phyloP scores from a whole-genome alignment of 1,284 basidiomycete genomes.

The Mycena citricolor region DNA sequence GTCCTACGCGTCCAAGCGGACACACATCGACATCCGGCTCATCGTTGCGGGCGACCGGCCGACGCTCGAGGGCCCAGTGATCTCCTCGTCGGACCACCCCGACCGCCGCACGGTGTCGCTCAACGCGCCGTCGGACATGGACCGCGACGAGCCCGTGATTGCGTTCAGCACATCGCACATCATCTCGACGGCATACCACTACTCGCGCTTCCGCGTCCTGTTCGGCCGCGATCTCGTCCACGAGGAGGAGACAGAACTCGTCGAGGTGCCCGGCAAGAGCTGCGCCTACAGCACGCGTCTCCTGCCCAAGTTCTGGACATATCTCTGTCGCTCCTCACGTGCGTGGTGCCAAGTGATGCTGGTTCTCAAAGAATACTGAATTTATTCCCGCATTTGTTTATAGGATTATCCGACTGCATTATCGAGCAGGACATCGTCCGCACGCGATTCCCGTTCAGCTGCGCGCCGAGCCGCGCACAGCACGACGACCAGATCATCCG shows the following conservation, averaged over 20 bases:
- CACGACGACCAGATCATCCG: slow-evolving; percentile 24
- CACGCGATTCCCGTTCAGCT: slow-evolving; percentile 15
- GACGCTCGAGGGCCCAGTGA: no score
- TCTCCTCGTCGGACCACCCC: no score
- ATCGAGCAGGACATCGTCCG: slow-evolving; percentile 44
- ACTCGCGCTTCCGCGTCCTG: slow-evolving; percentile 37
- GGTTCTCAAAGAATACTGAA: not conserved
- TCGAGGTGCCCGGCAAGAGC: slow-evolving; percentile 23
- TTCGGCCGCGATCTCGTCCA: slow-evolving; percentile 32
- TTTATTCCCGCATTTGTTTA: slow-evolving; percentile 29
- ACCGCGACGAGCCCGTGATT: slow-evolving; percentile 7
- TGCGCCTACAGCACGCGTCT: slow-evolving; percentile 37
- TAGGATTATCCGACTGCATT: slow-evolving; percentile 36
- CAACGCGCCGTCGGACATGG: slow-evolving; percentile 13
- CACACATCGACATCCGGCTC: no score
- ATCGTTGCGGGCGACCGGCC: no score
- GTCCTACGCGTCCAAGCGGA: no score
- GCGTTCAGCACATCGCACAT: slow-evolving; percentile 7
- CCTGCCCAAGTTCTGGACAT: slow-evolving; percentile 39
- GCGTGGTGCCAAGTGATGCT: slow-evolving; percentile 17
- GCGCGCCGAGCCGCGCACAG: slow-evolving; percentile 1
- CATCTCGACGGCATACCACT: slow-evolving; percentile 25
- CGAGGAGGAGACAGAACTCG: slow-evolving; percentile 32
- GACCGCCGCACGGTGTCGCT: slow-evolving; percentile 5
- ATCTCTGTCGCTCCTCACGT: slow-evolving; percentile 36